Percentiles rank a stretch among this genome's conserved stretches.
phyloP scores from a whole-genome alignment of 768 basidiomycete species.

The Hypholoma sublateritium region DNA sequence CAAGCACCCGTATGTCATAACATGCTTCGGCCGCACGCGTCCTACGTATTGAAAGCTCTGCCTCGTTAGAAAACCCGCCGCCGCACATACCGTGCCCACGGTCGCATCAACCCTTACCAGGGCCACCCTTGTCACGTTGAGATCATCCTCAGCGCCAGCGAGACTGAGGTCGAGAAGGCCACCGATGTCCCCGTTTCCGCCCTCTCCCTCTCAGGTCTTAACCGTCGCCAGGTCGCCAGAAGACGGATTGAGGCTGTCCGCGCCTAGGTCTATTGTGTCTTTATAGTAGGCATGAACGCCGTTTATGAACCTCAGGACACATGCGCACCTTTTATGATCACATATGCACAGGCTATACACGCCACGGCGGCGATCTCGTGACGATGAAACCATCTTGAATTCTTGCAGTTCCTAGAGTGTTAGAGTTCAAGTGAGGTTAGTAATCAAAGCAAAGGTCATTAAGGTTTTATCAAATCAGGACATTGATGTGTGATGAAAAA shows the following conservation, averaged over 20 bases:
- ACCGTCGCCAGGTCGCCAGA: slow-evolving; percentile 85
- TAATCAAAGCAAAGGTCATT: neutral
- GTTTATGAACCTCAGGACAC: neutral
- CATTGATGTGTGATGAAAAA: too few relatives aligned
- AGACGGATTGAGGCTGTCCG: slow-evolving; percentile 86
- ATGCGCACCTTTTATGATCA: slow-evolving; percentile 1
- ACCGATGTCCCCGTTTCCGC: slow-evolving; percentile 70
- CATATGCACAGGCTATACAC: slow-evolving; percentile 20
- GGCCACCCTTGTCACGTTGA: slow-evolving; percentile 97
- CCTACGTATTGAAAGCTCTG: too few relatives aligned
- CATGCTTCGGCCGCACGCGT: neutral
- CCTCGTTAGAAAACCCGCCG: slow-evolving; percentile 89
- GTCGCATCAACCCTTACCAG: slow-evolving; percentile 99
- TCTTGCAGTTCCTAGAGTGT: neutral
- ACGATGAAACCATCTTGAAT: slow-evolving; percentile 1
- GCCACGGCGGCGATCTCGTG: slow-evolving; percentile 3
- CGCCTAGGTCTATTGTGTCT: slow-evolving; percentile 32
- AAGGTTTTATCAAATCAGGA: too few relatives aligned
- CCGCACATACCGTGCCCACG: slow-evolving; percentile 97
- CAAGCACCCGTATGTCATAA: slow-evolving; percentile 85
- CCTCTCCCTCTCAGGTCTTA: slow-evolving; percentile 60
- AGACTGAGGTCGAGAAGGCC: slow-evolving; percentile 87
- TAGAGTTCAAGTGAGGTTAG: neutral
- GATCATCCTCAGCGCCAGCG: slow-evolving; percentile 80
- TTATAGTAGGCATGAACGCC: slow-evolving; percentile 8